phyloP scores from a whole-genome alignment of 345 rosid genomes.

The Rubroshorea leprosula region DNA sequence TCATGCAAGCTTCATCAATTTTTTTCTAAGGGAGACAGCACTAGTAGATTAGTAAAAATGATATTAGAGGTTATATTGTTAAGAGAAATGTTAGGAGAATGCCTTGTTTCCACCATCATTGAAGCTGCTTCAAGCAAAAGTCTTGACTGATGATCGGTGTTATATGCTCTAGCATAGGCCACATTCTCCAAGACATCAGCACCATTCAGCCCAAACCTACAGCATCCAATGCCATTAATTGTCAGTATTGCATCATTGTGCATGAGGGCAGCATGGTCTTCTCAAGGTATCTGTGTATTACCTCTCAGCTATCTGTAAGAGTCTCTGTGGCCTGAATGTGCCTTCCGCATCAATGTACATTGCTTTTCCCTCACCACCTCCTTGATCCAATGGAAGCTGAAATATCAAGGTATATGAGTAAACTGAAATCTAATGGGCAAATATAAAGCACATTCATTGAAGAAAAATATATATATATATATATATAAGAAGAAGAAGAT shows the following conservation, averaged over 20 bases:
- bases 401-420: conserved; percentile 15
- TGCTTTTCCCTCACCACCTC: conserved; percentile 97
- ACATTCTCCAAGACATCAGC: conserved; percentile 96
- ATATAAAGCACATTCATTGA: not conserved
- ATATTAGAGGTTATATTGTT: not conserved
- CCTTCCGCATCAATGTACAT: conserved; percentile 99
- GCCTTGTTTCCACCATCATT: conserved; percentile 99
- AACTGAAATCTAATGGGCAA: not conserved
- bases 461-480: too few species aligned
- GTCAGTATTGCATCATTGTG: conserved; percentile 3
- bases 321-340: conserved; percentile 93
- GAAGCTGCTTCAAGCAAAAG: conserved; percentile 99
- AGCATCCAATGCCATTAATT: conserved; percentile 15
- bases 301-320: conserved; percentile 92
- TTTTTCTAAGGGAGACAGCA: too few species aligned
- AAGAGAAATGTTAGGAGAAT: conserved; percentile 5
- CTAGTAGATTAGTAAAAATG: not conserved
- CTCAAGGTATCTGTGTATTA: conserved; percentile 16
- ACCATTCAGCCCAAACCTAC: conserved; percentile 86
- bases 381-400: conserved; percentile 98
- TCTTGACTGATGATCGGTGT: conserved; percentile 95
- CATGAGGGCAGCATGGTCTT: conserved; percentile 8
- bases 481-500: too few species aligned
- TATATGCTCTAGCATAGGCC: conserved; percentile 96
- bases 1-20: not conserved